Evolutionary conservation across 2,329 filamentous ascomycete species (phyloP).

Genomic region (Ambrosiella xylebori): DNA sequence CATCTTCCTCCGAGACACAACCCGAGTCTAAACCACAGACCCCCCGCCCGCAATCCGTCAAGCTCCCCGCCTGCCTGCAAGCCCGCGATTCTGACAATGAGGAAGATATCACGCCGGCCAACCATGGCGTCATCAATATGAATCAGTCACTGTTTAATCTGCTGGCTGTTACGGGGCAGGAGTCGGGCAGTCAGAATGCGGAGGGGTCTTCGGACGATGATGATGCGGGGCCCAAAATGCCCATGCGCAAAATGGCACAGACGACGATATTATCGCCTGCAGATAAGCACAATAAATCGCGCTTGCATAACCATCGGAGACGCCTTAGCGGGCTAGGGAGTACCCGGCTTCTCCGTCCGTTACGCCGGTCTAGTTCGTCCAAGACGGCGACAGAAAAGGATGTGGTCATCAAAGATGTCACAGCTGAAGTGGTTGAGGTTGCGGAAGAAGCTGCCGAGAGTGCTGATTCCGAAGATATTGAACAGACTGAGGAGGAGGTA

Average conservation of each 20-base stretch:
- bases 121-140: conserved; percentile 46
- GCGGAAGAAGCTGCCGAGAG: conserved; percentile 51
- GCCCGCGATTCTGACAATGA: conserved; percentile 23
- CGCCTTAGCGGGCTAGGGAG: neutral
- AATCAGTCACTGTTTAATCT: conserved; percentile 90
- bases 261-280: conserved; percentile 20
- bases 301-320: conserved; percentile 63
- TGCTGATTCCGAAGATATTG: conserved; percentile 15
- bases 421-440: neutral
- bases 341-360: neutral
- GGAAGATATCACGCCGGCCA: conserved; percentile 29
- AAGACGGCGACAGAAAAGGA: neutral
- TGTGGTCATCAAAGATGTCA: neutral
- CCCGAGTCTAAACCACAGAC: neutral
- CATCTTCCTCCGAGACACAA: neutral
- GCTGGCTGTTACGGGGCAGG: conserved; percentile 42
- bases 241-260: neutral
- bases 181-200: neutral
- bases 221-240: neutral
- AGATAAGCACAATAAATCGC: conserved; percentile 56
- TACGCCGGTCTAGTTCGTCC: neutral
- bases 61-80: neutral
- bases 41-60: neutral
- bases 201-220: neutral
- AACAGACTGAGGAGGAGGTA: neutral